A percentile compares a stretch with the other conserved stretches of the same genome.
phyloP scores from a whole-genome alignment of 2,329 filamentous ascomycete species.

The Cytospora chrysosperma region DNA sequence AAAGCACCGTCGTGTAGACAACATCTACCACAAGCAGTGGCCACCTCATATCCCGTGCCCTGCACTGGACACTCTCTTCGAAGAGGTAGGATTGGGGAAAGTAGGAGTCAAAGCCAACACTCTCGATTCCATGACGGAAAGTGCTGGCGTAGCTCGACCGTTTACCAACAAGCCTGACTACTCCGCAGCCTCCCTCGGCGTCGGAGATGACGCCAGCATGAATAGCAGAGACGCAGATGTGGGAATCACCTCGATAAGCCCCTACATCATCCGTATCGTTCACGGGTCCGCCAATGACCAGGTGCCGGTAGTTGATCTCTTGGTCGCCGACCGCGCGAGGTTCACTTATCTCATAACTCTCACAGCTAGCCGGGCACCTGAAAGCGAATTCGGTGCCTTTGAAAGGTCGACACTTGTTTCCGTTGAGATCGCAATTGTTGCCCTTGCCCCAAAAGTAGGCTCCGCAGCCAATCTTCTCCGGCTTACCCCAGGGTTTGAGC shows the following conservation, averaged over 20 bases:
- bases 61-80: conserved; percentile 61
- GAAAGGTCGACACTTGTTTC: conserved; percentile 73
- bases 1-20: conserved; percentile 73
- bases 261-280: conserved; percentile 43
- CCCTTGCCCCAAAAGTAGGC: conserved; percentile 68
- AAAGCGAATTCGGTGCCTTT: conserved; percentile 69
- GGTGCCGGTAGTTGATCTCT: conserved; percentile 60
- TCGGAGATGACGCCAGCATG: conserved; percentile 71
- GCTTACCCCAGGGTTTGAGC: conserved; percentile 66
- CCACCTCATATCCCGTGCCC: conserved; percentile 80
- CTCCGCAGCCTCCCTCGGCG: conserved; percentile 68
- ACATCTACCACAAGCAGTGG: conserved; percentile 77
- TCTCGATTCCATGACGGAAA: conserved; percentile 71
- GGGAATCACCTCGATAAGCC: conserved; percentile 81
- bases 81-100: conserved; percentile 90
- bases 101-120: conserved; percentile 77
- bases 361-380: conserved; percentile 71
- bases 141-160: conserved; percentile 62
- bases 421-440: conserved; percentile 73
- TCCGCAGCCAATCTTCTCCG: conserved; percentile 64
- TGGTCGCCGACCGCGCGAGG: conserved; percentile 73
- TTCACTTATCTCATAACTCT: conserved; percentile 63
- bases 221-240: conserved; percentile 74
- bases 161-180: conserved; percentile 68
- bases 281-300: conserved; percentile 68